A percentile compares a stretch with the other conserved stretches of the same genome.
Evolutionary conservation across 805 yeast species (phyloP).

Genomic region (Monosporozyma solicola): DNA sequence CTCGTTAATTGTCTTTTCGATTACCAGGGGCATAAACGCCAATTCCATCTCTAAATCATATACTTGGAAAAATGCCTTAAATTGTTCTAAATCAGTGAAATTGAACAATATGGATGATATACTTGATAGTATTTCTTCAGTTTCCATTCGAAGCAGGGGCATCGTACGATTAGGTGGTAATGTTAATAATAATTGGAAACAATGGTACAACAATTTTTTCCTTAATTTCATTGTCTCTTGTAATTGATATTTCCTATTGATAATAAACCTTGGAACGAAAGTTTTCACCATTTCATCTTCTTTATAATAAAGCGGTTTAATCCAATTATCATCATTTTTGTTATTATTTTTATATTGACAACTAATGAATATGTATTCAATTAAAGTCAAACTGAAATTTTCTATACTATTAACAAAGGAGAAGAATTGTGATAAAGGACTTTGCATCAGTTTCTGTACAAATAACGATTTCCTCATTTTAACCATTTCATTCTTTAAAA

Average conservation of each 20-base stretch:
- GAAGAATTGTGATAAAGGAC: conserved; percentile 13
- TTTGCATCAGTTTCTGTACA: conserved; percentile 11
- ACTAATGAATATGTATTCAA: conserved; percentile 14
- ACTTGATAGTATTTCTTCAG: conserved; percentile 9
- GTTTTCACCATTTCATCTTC: conserved; percentile 12
- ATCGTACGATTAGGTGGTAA: conserved; percentile 15
- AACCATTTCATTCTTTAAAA: conserved; percentile 12
- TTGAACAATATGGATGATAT: conserved; percentile 9
- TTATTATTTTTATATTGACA: conserved; percentile 4
- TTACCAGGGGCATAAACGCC: conserved; percentile 17
- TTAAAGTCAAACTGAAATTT: conserved; percentile 7
- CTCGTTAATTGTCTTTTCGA: conserved; percentile 16
- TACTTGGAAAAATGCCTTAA: conserved; percentile 16
- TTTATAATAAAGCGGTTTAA: conserved; percentile 15
- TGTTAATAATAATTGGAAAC: conserved; percentile 12
- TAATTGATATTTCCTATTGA: conserved; percentile 9
- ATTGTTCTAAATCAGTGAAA: conserved; percentile 13
- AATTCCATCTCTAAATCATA: conserved; percentile 9
- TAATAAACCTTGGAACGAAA: conserved; percentile 10
- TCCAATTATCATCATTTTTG: background rate
- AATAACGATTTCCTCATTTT: conserved; percentile 1
- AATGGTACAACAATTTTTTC: conserved; percentile 13
- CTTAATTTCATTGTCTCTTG: conserved; percentile 16
- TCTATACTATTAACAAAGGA: background rate
- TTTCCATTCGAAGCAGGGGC: conserved; percentile 8